These are phyloP conservation scores for Emydomyces testavorans DNA, from an alignment of 2,329 filamentous ascomycete species.

Conservation along the genomic window DNA sequence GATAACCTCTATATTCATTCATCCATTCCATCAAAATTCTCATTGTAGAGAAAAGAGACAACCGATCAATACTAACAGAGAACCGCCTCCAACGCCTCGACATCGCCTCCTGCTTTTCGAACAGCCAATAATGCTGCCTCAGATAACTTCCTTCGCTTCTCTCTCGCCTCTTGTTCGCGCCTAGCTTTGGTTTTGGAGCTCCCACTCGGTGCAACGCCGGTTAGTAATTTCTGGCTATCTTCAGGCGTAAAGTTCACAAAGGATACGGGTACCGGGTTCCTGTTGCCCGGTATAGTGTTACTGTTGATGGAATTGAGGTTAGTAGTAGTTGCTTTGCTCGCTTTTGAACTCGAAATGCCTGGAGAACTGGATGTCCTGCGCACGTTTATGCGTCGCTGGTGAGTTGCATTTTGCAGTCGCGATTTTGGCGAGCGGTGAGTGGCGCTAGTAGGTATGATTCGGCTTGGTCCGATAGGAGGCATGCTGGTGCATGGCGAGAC, in stretches of 20 bases:
- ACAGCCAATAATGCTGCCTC: conserved; percentile 36
- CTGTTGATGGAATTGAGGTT: conserved; percentile 2
- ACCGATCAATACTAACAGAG: conserved; percentile 24
- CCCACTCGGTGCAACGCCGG: conserved; percentile 81
- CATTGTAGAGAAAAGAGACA: conserved; percentile 16
- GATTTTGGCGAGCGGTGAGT: conserved; percentile 20
- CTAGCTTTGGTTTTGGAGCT: conserved; percentile 90
- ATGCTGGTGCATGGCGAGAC: conserved; percentile 6
- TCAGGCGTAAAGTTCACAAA: conserved; percentile 87
- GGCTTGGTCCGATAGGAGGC: conserved; percentile 3
- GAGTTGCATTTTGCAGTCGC: conserved; percentile 21
- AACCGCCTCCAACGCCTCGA: conserved; percentile 34
- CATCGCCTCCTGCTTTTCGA: conserved; percentile 36
- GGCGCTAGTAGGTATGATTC: neutral
- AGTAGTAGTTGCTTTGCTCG: conserved; percentile 18
- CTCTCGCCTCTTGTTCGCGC: conserved; percentile 73
- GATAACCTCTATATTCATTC: conserved; percentile 6
- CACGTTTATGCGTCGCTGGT: conserved; percentile 29
- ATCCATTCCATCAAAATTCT: conserved; percentile 14
- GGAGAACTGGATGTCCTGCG: conserved; percentile 31
- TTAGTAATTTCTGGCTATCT: conserved; percentile 69
- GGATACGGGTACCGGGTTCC: conserved; percentile 26
- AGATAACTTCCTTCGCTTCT: conserved; percentile 48
- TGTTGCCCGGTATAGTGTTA: conserved; percentile 4
- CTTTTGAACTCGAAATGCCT: conserved; percentile 21